Conservation (phyloP, 2,329 filamentous ascomycete genomes). For the Alternaria panax region DNA sequence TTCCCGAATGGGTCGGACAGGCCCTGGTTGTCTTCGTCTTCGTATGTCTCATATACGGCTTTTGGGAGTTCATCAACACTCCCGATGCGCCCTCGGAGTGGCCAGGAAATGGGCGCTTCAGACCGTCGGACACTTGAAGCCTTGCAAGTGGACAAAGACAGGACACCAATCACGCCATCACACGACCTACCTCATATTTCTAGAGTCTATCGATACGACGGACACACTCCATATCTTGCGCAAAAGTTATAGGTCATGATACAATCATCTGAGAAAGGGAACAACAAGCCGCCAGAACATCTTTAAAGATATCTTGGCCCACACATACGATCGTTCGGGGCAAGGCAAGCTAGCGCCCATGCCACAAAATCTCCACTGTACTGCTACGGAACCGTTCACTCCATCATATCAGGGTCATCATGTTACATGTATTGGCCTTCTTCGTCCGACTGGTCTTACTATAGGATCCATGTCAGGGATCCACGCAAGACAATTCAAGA, state of each 20-base stretch:
- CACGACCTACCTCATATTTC: background rate
- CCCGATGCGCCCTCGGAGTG: conserved; percentile 20
- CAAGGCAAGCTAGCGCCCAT: background rate
- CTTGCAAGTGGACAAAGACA: background rate
- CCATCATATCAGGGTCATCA: background rate
- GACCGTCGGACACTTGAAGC: background rate
- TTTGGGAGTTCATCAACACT: conserved; percentile 39
- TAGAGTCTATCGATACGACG: background rate
- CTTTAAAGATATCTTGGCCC: background rate
- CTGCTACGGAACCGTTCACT: too few species aligned
- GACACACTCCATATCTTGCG: background rate
- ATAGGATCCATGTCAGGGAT: background rate
- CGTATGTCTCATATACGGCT: conserved; percentile 39
- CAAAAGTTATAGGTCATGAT: background rate
- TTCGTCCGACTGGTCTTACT: background rate
- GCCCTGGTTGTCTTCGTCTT: conserved; percentile 36
- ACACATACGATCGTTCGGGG: background rate
- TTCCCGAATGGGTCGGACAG: conserved; percentile 43
- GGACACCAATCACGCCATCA: background rate
- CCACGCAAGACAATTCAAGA: background rate
- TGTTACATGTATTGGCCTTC: background rate
- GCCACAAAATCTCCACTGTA: too few species aligned
- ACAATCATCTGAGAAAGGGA: background rate
- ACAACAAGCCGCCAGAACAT: background rate
- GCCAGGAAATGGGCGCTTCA: conserved; percentile 1